Evolutionary conservation across 192 early-diverging fungal species (phyloP), one percentile per base, ranked within the genome.

Genomic region (Coemansia sp.): DNA sequence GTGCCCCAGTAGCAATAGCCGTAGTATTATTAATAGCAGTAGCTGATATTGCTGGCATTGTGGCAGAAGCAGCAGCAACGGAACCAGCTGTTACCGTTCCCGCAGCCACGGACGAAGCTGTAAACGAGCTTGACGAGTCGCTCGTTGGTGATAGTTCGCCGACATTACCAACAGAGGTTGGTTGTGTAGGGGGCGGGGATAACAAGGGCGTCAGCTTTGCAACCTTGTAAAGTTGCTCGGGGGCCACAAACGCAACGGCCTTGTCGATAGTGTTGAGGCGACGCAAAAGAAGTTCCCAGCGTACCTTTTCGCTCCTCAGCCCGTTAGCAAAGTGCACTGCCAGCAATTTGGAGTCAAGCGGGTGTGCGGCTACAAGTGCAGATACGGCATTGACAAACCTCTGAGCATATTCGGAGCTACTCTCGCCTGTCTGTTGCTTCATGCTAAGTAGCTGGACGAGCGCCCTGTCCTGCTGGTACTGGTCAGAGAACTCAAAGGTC

Each of bases 241-340:
- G 78, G 5, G 78, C 78, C 63, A 81, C 78, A 46, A 68, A 81
- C 11, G 73, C 78, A 23, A 81, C 57, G 4, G 78, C 78, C 23
- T 68, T 68, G 64, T 81, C 78, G 26, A 81, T 66, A 11, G 70
- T 66, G 35, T 63, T 53, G 45, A 72, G 63, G 21, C 78, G 65
- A 15, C 78, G 78, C 64, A 81, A 49, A 39, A 76, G 63, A 69
- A 81, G 61, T 51, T 76, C 72, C 78, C 68, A 72, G 41, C 71
- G 63, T 21, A 63, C 14, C 64, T 72, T 72, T 33, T 76, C 73
- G 73, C 71, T 76, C 12, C 78, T 58, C 66, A 81, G 64, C 2
- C 78, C 78, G 18, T 52, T 66, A 0, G 73, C 67, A 66, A 76
- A 81, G 58, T 75, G 44, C 33, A 70, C 59, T 5, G 73, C 67